Evolutionary conservation across 352 stramenopile genomes (phyloP).

Genomic region (Blastocystis sp.): DNA sequence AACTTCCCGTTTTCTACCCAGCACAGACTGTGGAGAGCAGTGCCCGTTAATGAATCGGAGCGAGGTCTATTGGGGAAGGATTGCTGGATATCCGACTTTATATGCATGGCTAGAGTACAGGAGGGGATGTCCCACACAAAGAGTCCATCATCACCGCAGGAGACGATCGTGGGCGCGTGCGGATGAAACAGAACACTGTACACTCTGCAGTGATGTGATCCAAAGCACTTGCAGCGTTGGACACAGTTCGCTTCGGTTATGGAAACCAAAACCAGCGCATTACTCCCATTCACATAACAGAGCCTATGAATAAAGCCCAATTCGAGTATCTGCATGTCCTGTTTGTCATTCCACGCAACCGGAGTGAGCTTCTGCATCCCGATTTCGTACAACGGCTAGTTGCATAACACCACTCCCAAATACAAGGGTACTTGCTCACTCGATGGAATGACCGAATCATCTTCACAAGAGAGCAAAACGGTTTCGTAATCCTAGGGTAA

Average conservation of each 20-base stretch:
- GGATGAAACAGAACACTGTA: background rate
- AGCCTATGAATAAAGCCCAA: background rate
- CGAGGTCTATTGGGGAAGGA: background rate
- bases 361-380: slow-evolving; percentile 24
- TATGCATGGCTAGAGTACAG: background rate
- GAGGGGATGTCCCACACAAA: background rate
- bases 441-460: background rate
- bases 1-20: too few species aligned
- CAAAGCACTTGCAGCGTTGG: background rate
- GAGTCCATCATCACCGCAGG: slow-evolving; percentile 4
- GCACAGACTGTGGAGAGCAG: too few species aligned
- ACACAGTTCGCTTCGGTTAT: background rate
- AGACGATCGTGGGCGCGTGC: background rate
- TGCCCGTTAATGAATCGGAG: background rate
- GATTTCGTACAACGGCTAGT: slow-evolving; percentile 4
- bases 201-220: background rate
- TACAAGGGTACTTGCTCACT: background rate
- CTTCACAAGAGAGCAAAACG: slow-evolving; percentile 4
- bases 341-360: background rate
- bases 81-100: background rate
- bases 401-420: background rate
- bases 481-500: background rate
- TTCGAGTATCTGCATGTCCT: background rate
- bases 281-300: slow-evolving; percentile 26
- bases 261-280: background rate